Base-by-base conservation (phyloP, 2,329 filamentous ascomycete species). In the Botrytis fabae region DNA sequence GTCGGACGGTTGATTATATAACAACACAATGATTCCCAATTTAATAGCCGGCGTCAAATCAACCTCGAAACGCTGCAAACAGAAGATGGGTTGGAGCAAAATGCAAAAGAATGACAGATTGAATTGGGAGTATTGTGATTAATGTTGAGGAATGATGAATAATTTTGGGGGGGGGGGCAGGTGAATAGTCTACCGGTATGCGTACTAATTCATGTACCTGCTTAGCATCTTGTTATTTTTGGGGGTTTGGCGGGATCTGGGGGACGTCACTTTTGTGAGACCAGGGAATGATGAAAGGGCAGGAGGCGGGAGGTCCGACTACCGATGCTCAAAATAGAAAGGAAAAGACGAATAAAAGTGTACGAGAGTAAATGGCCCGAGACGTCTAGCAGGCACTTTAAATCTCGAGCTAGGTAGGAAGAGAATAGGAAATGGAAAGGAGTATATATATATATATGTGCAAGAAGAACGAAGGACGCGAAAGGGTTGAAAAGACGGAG, bases 71-170 rank as follows among this genome's bases (percentile, higher is more conserved):
- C 20, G 48, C 65, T 42, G 65, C 65, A 68, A 57, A 57, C 65
- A 57, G 65, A n/a, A 65, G 18, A 57, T 38, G 12, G 42, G 44
- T n/a, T n/a, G 35, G 38, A 46, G 8, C 8, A 14, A 60, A 48
- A 40, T 48, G 10, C 35, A 46, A 72, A 72, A 72, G 70, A 72
- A 72, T 72, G 48, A 42, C 22, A 25, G n/a, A 25, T 63, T 46
- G 25, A 22, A 40, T 71, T 9, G n/a, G 63, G 63, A 14, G 9
- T 20, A 38, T 25, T 46, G 10, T 66, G 38, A 6, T 54, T 48
- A n/a, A 65, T 25, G 10, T 71, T 22, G 70, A 71, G 61, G 70
- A 71, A 71, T 71, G 70, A 71, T 59, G 44, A 66, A 66, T 66
- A 59, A 57, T 59, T 38, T 59, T 35, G 32, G 69, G n/a, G 68